These are phyloP conservation scores for Tuber melanosporum DNA, from an alignment of 495 filamentous ascomycete genomes.

Conservation along the genomic window DNA sequence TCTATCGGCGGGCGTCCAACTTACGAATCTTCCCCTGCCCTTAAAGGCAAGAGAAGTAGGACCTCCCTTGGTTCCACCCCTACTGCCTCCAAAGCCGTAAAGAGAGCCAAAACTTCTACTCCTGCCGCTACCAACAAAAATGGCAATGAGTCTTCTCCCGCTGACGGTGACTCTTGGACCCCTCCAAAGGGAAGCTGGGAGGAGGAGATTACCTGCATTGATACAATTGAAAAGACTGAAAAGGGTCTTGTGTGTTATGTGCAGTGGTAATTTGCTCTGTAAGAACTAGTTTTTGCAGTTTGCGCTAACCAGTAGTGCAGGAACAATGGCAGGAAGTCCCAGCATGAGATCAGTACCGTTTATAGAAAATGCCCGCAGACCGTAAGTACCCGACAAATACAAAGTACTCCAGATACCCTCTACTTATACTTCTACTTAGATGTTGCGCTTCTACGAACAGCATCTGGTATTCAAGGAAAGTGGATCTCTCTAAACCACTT, in stretches of 20 bases:
- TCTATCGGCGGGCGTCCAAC: slow-evolving; percentile 37
- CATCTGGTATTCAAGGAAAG: slow-evolving; percentile 47
- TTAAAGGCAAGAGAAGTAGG: slow-evolving; percentile 29
- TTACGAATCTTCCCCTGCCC: slow-evolving; percentile 13
- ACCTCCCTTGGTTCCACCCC: slow-evolving; percentile 15
- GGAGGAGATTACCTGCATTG: slow-evolving; percentile 51
- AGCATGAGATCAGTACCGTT: slow-evolving; percentile 52
- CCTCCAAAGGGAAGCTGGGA: slow-evolving; percentile 56
- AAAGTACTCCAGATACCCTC: neutral
- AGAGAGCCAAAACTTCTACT: slow-evolving; percentile 40
- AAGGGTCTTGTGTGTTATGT: slow-evolving; percentile 41
- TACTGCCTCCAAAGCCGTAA: slow-evolving; percentile 25
- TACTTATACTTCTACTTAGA: slow-evolving; percentile 43
- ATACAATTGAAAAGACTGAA: slow-evolving; percentile 53
- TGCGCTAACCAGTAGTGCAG: slow-evolving; percentile 23
- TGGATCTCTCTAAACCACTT: slow-evolving; percentile 28
- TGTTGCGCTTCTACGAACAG: slow-evolving; percentile 57
- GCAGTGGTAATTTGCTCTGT: slow-evolving; percentile 33
- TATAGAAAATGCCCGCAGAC: slow-evolving; percentile 58
- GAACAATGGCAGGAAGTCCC: slow-evolving; percentile 56
- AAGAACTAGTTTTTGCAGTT: neutral
- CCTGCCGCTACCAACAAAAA: slow-evolving; percentile 46
- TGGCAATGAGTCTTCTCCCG: slow-evolving; percentile 45
- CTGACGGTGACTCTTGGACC: slow-evolving; percentile 48
- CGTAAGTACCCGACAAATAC: slow-evolving; percentile 42